A percentile compares a stretch with the other conserved stretches of the same genome.
Evolutionary conservation across 2,329 filamentous ascomycete species (phyloP).

Genomic region (Westerdykella ornata): DNA sequence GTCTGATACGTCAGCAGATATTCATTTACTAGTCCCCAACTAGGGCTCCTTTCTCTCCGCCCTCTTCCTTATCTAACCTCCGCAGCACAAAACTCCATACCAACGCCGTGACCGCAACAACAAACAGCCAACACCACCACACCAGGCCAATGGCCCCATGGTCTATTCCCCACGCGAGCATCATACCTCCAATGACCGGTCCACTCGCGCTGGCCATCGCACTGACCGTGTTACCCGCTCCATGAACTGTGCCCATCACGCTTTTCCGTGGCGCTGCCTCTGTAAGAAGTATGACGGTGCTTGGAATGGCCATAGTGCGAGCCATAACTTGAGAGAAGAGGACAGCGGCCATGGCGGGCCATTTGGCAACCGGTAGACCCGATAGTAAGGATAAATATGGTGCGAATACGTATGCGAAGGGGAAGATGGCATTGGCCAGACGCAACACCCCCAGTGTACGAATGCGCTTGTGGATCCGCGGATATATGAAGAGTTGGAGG

Average conservation of each 20-base stretch:
- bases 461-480: conserved; percentile 33
- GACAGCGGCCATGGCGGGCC: conserved; percentile 36
- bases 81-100: conserved; percentile 52
- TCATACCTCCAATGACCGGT: conserved; percentile 50
- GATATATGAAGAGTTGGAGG: conserved; percentile 42
- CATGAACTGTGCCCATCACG: conserved; percentile 51
- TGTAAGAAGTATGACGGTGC: conserved; percentile 54
- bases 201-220: conserved; percentile 53
- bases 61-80: conserved; percentile 25
- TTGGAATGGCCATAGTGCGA: conserved; percentile 49
- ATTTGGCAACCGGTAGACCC: conserved; percentile 27
- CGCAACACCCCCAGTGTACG: conserved; percentile 38
- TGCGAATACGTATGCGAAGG: conserved; percentile 37
- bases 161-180: conserved; percentile 54
- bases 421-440: conserved; percentile 38
- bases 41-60: not conserved
- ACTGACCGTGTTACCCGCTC: conserved; percentile 52
- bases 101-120: conserved; percentile 44
- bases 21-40: too few species aligned
- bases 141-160: conserved; percentile 50
- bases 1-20: too few species aligned
- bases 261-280: conserved; percentile 50
- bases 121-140: conserved; percentile 49
- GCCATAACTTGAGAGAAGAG: conserved; percentile 39
- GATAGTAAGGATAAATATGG: conserved; percentile 39